phyloP scores from a whole-genome alignment of 2,329 filamentous ascomycete genomes.

The Aspergillus phoenicis region DNA sequence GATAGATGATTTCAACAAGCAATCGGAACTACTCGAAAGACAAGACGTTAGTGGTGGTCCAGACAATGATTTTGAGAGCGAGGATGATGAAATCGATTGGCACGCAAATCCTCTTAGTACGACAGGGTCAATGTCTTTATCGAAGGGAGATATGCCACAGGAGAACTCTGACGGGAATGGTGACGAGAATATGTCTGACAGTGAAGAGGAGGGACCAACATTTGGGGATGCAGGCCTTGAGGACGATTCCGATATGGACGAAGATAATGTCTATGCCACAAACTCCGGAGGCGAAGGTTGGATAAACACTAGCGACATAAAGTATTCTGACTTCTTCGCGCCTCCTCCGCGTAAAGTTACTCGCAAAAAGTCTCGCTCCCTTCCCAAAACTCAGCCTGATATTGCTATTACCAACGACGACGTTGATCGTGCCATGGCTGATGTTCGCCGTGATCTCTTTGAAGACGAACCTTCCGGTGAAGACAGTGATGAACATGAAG shows the following conservation, averaged over 20 bases:
- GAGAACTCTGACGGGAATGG: constrained; percentile 48
- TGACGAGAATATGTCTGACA: constrained; percentile 57
- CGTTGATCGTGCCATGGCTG: constrained; percentile 78
- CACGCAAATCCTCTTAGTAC: constrained; percentile 69
- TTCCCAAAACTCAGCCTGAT: constrained; percentile 55
- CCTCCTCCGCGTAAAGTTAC: constrained; percentile 74
- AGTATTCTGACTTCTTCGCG: constrained; percentile 92
- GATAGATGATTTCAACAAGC: constrained; percentile 95
- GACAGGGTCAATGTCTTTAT: constrained; percentile 17
- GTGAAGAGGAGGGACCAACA: constrained; percentile 73
- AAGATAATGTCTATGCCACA: constrained; percentile 58
- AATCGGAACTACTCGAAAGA: constrained; percentile 85
- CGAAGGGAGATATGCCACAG: constrained; percentile 8
- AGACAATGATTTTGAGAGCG: constrained; percentile 72
- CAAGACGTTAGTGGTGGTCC: constrained; percentile 78
- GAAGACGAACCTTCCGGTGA: constrained; percentile 64
- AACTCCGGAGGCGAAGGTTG: constrained; percentile 62
- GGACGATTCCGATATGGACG: constrained; percentile 63
- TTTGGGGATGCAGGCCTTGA: constrained; percentile 79
- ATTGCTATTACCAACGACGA: constrained; percentile 62
- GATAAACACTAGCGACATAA: constrained; percentile 82
- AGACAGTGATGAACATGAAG: constrained; percentile 67
- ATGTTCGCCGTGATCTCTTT: constrained; percentile 87
- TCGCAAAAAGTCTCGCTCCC: constrained; percentile 55
- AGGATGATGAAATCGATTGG: constrained; percentile 86